Base-by-base conservation (phyloP, 202 grass and related monocot species). In the Schoenoplectus tabernaemontani region DNA sequence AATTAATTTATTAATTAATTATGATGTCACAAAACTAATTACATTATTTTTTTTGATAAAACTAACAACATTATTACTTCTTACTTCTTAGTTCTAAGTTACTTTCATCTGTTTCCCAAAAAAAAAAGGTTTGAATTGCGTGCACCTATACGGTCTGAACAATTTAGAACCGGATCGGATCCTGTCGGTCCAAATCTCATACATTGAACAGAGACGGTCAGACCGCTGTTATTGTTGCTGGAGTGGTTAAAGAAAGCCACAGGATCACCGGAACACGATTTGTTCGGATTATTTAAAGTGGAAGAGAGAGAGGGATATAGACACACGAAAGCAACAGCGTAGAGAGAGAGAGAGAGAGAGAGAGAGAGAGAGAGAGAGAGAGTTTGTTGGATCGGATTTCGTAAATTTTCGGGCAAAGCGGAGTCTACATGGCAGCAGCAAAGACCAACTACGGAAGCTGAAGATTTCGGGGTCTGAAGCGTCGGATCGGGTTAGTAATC, bases 251-350 rank as follows among this genome's bases (percentile, higher is more conserved):
- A 68, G 51, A 9, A 74, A 5, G 6, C 71, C 23, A 59, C 59
- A 77, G 41, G 34, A 63, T 11, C 41, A 86, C 26, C 57, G 73
- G 72, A n/a, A 83, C 22, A 59, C 32, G 82, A 87, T 89, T 88
- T 85, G 80, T 89, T 85, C 26, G 83, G 89, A 91, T 88, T 95
- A 88, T 95, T 88, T 96, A 88, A 88, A 86, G 83, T 4, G 65
- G 37, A 37, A 43, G 69, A 26, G 66, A 48, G 71, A 76, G 78
- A 42, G 34, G 9, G 64, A 76, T 42, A 85, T 68, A 84, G 87
- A 82, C 85, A 90, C 84, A 90, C 95, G 89, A 94, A 97, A 94
- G 95, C 91, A 94, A 97, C 95, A 85, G 87, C 87, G 75, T 77
- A 67, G 67, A 28, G 75, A 57, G 82, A 84, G 84, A 87, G 34